Conservation (phyloP, 1,139 yeast species). For the Scheffersomyces parashehatae region DNA sequence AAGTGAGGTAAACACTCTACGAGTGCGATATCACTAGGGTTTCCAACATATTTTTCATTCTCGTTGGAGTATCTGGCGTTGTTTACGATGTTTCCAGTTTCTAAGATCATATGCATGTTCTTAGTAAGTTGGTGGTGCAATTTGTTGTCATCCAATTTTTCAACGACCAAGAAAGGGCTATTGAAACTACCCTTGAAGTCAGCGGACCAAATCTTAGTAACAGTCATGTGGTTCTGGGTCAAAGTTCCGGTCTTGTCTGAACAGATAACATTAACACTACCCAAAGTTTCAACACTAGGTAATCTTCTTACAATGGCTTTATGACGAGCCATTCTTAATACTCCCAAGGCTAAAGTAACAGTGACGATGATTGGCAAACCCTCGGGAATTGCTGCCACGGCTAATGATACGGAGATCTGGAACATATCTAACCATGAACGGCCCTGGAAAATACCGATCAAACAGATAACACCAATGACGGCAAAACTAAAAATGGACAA, state of each 20-base stretch:
- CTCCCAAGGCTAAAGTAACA: slow-evolving; percentile 93
- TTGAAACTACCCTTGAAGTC: slow-evolving; percentile 61
- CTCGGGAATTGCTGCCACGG: slow-evolving; percentile 98
- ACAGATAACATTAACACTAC: slow-evolving; percentile 93
- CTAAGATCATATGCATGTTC: slow-evolving; percentile 57
- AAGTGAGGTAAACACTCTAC: slow-evolving; percentile 72
- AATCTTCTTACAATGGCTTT: slow-evolving; percentile 90
- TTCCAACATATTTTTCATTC: slow-evolving; percentile 75
- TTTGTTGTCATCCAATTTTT: slow-evolving; percentile 40
- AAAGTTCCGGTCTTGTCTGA: slow-evolving; percentile 95
- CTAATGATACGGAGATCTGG: slow-evolving; percentile 91
- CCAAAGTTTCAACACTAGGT: slow-evolving; percentile 94
- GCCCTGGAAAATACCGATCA: slow-evolving; percentile 86
- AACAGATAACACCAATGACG: slow-evolving; percentile 82
- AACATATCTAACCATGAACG: slow-evolving; percentile 96
- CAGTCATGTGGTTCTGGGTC: slow-evolving; percentile 93
- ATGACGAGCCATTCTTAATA: slow-evolving; percentile 89
- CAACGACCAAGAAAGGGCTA: slow-evolving; percentile 49
- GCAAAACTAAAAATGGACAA: slow-evolving; percentile 78
- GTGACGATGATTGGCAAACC: slow-evolving; percentile 97
- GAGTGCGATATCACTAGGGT: slow-evolving; percentile 92
- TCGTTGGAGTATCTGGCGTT: slow-evolving; percentile 73
- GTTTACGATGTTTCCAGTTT: slow-evolving; percentile 78
- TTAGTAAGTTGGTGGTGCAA: slow-evolving; percentile 48
- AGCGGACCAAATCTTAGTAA: slow-evolving; percentile 79